Conservation (phyloP, 2,329 filamentous ascomycete species). For the Xylaria sp. region DNA sequence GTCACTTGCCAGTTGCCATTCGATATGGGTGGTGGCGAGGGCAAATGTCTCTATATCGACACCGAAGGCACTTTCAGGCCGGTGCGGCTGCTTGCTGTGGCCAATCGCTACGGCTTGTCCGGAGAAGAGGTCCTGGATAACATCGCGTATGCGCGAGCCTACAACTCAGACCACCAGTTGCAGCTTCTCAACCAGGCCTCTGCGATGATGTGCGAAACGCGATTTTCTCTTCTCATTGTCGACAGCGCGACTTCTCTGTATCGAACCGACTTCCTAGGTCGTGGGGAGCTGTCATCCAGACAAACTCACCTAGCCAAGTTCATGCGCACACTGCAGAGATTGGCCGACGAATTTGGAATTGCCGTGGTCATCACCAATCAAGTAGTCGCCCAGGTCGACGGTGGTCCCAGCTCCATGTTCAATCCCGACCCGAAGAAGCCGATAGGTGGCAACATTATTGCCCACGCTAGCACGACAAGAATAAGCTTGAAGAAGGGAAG, state of each 20-base stretch:
- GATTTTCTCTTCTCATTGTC: constrained; percentile 93
- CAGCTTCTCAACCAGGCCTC: constrained; percentile 93
- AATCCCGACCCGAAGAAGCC: constrained; percentile 99
- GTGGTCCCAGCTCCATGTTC: constrained; percentile 96
- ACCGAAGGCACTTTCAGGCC: constrained; percentile 97
- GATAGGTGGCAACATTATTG: constrained; percentile 98
- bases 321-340: constrained; percentile 78
- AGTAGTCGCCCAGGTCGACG: constrained; percentile 97
- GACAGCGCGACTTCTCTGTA: constrained; percentile 96
- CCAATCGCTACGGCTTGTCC: constrained; percentile 89
- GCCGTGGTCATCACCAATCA: constrained; percentile 99
- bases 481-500: constrained; percentile 95
- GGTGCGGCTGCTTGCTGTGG: constrained; percentile 86
- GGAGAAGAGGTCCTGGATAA: constrained; percentile 98
- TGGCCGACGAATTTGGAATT: constrained; percentile 87
- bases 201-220: constrained; percentile 99
- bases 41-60: constrained; percentile 98
- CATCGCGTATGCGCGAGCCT: constrained; percentile 94
- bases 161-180: constrained; percentile 97
- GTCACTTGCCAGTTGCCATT: constrained; percentile 98
- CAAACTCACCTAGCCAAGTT: constrained; percentile 90
- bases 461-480: constrained; percentile 92
- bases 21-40: constrained; percentile 98
- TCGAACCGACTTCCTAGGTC: constrained; percentile 94
- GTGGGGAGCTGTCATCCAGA: constrained; percentile 91